Base-by-base conservation (phyloP, 2,329 filamentous ascomycete species). In the Microcera coccophila region DNA sequence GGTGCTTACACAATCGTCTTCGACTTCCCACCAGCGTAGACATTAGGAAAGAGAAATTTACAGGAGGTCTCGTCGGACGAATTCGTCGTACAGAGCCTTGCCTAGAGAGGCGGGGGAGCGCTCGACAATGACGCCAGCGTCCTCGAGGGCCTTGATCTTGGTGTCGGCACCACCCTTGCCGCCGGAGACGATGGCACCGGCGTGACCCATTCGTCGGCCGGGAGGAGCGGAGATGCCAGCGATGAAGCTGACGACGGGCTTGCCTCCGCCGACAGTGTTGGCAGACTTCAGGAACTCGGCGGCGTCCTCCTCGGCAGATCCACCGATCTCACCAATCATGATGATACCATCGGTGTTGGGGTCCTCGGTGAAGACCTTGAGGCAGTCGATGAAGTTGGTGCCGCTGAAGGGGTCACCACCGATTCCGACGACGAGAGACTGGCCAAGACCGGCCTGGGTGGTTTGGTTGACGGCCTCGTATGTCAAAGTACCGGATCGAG, bases 401-500 rank as follows among this genome's bases (percentile, higher is more conserved):
- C 93, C 93, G 63, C 86, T 91, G 80, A 98, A 98, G 61, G 93
- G 93, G 74, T 98, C 93, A 74, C 93, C 93, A 54, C 93, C 93
- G 62, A 98, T 97, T 65, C 93, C 93, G 62, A 98, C 87, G 63
- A 98, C 93, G 61, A 98, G 88, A 22, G 90, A 96, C 78, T 98
- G 93, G 55, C 93, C 93, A 47, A 98, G 87, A 52, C 93, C 93
- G 60, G 90, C 85, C 78, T 93, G 87, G 57, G 93, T 97, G 63
- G 93, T 98, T 76, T 98, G 93, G 81, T 97, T 97, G 73, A 98
- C 93, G 65, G 93, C 93, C 78, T 98, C 93, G 78, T 98, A 98
- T 65, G 93, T 98, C 53, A 98, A 84, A 58, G 93, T 98, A 64
- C 93, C 93, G 64, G 93, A 97, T 62, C 93, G 87, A 61, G 90